Conservation (phyloP, 1,284 basidiomycete species). For the Pyrrhoderma lamaoense region DNA sequence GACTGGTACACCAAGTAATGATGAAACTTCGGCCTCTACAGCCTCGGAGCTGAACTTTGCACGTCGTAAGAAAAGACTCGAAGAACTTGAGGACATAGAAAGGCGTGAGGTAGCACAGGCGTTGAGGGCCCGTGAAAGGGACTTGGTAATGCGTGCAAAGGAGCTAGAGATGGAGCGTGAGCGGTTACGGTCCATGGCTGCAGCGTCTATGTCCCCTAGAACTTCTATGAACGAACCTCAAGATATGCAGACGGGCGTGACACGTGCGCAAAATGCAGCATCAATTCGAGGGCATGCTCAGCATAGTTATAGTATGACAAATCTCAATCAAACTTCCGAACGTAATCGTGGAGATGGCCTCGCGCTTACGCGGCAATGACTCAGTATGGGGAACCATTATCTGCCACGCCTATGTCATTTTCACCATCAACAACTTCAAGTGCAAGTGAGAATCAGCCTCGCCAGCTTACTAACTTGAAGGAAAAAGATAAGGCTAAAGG, state of each 20-base stretch:
- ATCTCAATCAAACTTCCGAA: slow-evolving; percentile 5
- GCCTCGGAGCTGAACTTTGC: slow-evolving; percentile 28
- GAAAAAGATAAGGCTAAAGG: slow-evolving; percentile 49
- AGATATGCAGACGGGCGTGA: background rate
- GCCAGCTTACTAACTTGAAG: slow-evolving; percentile 20
- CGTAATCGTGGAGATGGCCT: background rate
- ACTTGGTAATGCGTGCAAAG: slow-evolving; percentile 43
- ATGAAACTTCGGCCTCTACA: background rate
- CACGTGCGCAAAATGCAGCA: background rate
- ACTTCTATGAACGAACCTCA: background rate
- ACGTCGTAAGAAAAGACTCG: slow-evolving; percentile 36
- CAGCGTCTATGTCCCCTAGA: slow-evolving; percentile 4
- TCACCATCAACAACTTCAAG: background rate
- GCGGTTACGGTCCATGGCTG: slow-evolving; percentile 24
- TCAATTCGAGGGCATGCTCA: slow-evolving; percentile 8
- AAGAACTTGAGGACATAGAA: slow-evolving; percentile 45
- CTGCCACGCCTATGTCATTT: background rate
- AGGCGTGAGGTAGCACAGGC: slow-evolving; percentile 47
- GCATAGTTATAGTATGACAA: slow-evolving; percentile 18
- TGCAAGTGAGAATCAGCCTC: slow-evolving; percentile 22
- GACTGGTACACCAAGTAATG: too few species aligned
- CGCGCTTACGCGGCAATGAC: slow-evolving; percentile 3
- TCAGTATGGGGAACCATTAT: slow-evolving; percentile 11
- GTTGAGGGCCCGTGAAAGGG: slow-evolving; percentile 50
- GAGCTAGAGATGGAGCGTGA: slow-evolving; percentile 49